phyloP scores from a whole-genome alignment of 768 basidiomycete species.

The Rhizopogon vesiculosus region DNA sequence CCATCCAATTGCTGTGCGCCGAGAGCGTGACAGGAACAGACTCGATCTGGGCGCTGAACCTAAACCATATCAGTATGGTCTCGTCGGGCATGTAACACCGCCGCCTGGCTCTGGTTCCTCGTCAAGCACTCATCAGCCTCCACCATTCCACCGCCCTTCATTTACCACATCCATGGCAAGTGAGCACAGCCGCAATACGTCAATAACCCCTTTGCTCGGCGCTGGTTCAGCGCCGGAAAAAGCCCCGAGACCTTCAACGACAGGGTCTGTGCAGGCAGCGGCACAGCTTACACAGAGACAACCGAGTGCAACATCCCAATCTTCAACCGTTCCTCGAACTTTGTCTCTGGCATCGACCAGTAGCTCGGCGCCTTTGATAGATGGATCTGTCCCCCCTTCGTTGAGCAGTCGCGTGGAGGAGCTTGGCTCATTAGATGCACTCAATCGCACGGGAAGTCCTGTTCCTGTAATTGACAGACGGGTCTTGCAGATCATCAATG shows the following conservation, averaged over 20 bases:
- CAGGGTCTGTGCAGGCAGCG: constrained; percentile 33
- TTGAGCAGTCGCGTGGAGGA: constrained; percentile 14
- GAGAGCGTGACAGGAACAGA: constrained; percentile 20
- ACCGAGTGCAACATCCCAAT: constrained; percentile 1
- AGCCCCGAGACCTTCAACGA: constrained; percentile 28
- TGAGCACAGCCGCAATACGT: constrained; percentile 19
- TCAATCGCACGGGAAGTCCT: constrained; percentile 17
- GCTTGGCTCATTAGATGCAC: constrained; percentile 11
- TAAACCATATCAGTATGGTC: constrained; percentile 59
- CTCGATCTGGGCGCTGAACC: constrained; percentile 34
- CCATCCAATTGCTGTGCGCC: constrained; percentile 13
- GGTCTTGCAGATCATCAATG: constrained; percentile 23
- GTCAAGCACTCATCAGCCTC: constrained; percentile 28
- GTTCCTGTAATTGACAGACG: constrained; percentile 15
- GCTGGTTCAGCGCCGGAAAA: constrained; percentile 3
- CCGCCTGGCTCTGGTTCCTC: constrained; percentile 18
- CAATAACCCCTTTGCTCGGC: constrained; percentile 19
- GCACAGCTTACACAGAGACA: constrained; percentile 14
- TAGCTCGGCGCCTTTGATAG: neutral
- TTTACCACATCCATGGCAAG: constrained; percentile 7
- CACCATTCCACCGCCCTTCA: neutral
- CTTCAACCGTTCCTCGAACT: constrained; percentile 11
- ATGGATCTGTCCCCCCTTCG: neutral
- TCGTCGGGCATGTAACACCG: constrained; percentile 42
- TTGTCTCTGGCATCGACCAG: constrained; percentile 15